Evolutionary conservation across 495 filamentous ascomycete species (phyloP), one percentile per base, ranked within the genome.

Genomic region (Tuber microsphaerosporum): DNA sequence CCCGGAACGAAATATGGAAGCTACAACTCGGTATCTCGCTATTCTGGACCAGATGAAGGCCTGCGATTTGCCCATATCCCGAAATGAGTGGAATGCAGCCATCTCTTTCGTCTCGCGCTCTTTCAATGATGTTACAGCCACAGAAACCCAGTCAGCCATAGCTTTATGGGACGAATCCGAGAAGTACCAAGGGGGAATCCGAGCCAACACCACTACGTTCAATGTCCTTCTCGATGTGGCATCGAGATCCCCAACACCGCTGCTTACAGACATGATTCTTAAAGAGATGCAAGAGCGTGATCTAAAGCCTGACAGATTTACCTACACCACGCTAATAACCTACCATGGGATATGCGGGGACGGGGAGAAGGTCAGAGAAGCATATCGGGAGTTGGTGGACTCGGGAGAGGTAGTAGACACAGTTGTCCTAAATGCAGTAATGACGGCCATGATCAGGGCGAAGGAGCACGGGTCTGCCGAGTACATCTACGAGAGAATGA

Each of bases 151-250:
- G 74, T 85, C 88, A 37, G 91, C 93, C 2, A 88, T 98, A 26
- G 86, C 90, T 45, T 84, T 95, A n/a, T 98, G 94, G 93, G 89
- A 89, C 74, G 89, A 93, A 78, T 97, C 97, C 91, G 95, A 98
- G 83, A 84, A 87, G 42, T 83, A 89, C n/a, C 26, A 65, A 19
- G 89, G 89, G 26, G 87, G 88, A 8, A 83, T 93, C n/a, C 80
- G 85, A 76, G 87, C 86, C 45, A 91, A 89, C 77, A 85, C 88
- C 45, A 90, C 92, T 17, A 94, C 94, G 2, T 97, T 98, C 85
- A 94, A 92, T 83, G 91, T 97, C 73, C 88, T 99, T 43, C 97
- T 97, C 77, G 92, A 97, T 81, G 88, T 92, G 22, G 94, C 94
- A 44, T 89, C 92, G 69, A 96, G 94, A 83, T 89, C 93, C 2